Conservation (phyloP, 164 flowering plant species). For the Dillenia suffruticosa region DNA sequence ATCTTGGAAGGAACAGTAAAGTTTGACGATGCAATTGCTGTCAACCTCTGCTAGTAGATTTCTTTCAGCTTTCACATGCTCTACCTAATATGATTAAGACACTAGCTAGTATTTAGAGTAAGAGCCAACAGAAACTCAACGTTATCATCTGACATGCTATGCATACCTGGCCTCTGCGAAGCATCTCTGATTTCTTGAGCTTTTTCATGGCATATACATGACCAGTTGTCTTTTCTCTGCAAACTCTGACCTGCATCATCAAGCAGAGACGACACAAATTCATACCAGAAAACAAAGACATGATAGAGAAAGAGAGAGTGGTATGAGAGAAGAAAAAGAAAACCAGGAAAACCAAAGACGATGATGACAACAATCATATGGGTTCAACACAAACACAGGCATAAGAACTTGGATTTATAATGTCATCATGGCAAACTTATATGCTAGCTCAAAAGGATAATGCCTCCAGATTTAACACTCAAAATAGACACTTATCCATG, state of each 20-base stretch:
- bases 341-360: too few species aligned
- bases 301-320: too few species aligned
- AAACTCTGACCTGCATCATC: constrained; percentile 58
- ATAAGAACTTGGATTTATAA: too few species aligned
- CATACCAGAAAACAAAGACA: too few species aligned
- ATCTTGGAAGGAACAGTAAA: constrained; percentile 81
- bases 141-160: not conserved
- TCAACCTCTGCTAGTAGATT: constrained; percentile 82
- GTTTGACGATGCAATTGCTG: constrained; percentile 76
- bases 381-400: too few species aligned
- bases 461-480: too few species aligned
- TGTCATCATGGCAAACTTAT: too few species aligned
- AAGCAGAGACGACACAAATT: too few species aligned
- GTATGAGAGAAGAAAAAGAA: too few species aligned
- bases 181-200: constrained; percentile 88
- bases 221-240: constrained; percentile 63
- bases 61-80: constrained; percentile 81
- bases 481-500: too few species aligned
- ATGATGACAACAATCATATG: too few species aligned
- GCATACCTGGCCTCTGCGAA: constrained; percentile 75
- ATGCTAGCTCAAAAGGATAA: too few species aligned
- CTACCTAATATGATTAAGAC: constrained; percentile 40
- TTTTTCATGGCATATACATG: constrained; percentile 81
- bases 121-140: not conserved
- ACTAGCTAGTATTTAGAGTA: constrained; percentile 7